These are phyloP conservation scores for Backusella sp. DNA, from an alignment of 192 early-diverging fungal genomes.

Conservation along the genomic window DNA sequence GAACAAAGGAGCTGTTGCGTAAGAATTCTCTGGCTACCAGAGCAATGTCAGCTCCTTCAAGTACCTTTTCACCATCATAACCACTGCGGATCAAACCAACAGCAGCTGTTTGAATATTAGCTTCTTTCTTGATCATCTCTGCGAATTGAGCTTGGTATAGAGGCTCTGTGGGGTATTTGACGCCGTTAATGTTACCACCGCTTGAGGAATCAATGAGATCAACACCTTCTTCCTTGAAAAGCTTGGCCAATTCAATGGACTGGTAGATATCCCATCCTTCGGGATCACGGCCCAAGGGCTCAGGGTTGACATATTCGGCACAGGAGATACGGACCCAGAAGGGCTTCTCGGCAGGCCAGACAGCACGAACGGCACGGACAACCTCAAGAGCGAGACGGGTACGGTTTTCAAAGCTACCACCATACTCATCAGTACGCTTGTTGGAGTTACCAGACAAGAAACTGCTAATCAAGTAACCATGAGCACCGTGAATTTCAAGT, in stretches of 20 bases:
- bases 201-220: conserved; percentile 84
- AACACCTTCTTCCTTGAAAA: conserved; percentile 65
- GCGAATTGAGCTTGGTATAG: conserved; percentile 80
- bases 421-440: conserved; percentile 86
- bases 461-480: conserved; percentile 80
- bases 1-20: conserved; percentile 63
- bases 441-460: conserved; percentile 85
- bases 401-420: conserved; percentile 89
- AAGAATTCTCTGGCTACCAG: conserved; percentile 69
- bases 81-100: conserved; percentile 73
- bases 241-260: conserved; percentile 56
- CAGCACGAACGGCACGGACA: conserved; percentile 51
- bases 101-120: conserved; percentile 55
- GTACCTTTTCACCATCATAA: conserved; percentile 65
- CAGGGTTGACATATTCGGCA: conserved; percentile 65
- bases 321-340: conserved; percentile 81
- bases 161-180: conserved; percentile 14
- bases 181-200: conserved; percentile 55
- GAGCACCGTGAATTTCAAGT: conserved; percentile 59
- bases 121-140: conserved; percentile 54
- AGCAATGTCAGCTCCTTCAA: conserved; percentile 72
- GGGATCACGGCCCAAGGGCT: conserved; percentile 34
- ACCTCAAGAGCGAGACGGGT: conserved; percentile 73
- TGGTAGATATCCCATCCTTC: conserved; percentile 77
- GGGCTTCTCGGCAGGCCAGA: conserved; percentile 79